Base-by-base conservation (phyloP, 1,284 basidiomycete species). In the Rhodotorula sp. region DNA sequence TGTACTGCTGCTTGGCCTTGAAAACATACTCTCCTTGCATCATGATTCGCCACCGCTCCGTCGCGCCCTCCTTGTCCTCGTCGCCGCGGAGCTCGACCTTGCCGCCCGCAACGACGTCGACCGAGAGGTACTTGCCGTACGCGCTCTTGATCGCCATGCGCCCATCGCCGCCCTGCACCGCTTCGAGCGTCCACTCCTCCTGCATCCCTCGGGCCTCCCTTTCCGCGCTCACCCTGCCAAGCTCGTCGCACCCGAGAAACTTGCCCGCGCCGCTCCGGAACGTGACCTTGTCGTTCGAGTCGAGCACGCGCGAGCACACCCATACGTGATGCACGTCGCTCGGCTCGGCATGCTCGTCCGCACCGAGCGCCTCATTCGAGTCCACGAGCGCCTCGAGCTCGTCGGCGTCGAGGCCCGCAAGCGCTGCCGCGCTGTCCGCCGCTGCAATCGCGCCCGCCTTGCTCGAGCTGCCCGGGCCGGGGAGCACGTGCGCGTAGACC, bases 61-160 rank as follows among this genome's bases (percentile, higher is more conserved):
- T 62, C 55, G 84, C 84, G 76, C 92, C 92, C 9, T 90, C 92
- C 27, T 90, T 87, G 61, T 94, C 91, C 71, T 88, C 89, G 79
- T 96, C 93, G 22, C 89, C 91, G 64, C 94, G 85, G 32, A 97
- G 82, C 71, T 90, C 86, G 58, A 92, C 80, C 65, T 78, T 81
- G 2, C 91, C 91, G 29, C 91, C 92, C 22, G 91, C 91, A 50
- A 91, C 87, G 79, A 93, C 91, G 76, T 94, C 92, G 36, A 93
- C 83, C 63, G 87, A 82, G 55, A 94, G 85, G 80, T 91, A 92
- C 80, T 89, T 93, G 79, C 92, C 90, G 78, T 93, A 92, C 25
- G 90, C 85, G 80, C 90, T 92, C 87, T 88, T 73, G 48, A 77
- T 54, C 12, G 74, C 70, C 27, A 70, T 88, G 90, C 60, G 56